Base-by-base conservation (phyloP, 805 yeast genomes). In the Spathaspora gorwiae region DNA sequence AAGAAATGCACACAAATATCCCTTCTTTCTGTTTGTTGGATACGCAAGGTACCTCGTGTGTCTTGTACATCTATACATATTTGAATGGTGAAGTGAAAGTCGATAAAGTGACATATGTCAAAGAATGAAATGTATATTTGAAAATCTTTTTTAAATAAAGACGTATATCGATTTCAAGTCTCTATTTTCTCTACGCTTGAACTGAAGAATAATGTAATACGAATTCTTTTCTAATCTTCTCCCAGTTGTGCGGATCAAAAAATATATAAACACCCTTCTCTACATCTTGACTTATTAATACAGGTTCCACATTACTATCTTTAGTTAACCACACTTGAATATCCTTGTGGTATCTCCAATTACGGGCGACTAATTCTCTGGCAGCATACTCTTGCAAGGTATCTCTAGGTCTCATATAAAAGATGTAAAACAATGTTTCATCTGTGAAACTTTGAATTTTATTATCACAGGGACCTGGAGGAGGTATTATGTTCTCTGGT, bases 301-400 rank as follows among this genome's bases (percentile, higher is more conserved):
- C 79, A 1, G 97, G 97, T 63, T 92, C 98, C 49, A 83, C 82
- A 55, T 81, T 80, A 27, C 95, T 87, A 57, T 90, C 97, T 64
- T 94, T 94, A 10, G 99, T 94, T 47, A 94, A 70, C 99, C 99
- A 94, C 42, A 94, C 90, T 68, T 90, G 95, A 46, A 94, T 77
- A 49, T 89, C 96, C 67, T 90, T 92, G 67, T 94, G 99, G 60
- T 87, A 94, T 54, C 98, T 79, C 99, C 99, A 94, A 66, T 92
- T 94, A 56, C 99, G 77, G 50, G 82, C 82, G 56, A 89, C 88
- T 54, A 94, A 76, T 63, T 92, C 98, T 47, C 92, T 75, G 6
- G 97, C 95, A 5, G 95, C 95, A 46, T 90, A 78, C 62, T 94
- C 99, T 65, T 94, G 99, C 61, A 92, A 72, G 4, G 89, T 81